Percentiles rank a stretch among this genome's conserved stretches.
These are phyloP conservation scores for Draba incana DNA, from an alignment of 345 rosid genomes.

Conservation along the genomic window DNA sequence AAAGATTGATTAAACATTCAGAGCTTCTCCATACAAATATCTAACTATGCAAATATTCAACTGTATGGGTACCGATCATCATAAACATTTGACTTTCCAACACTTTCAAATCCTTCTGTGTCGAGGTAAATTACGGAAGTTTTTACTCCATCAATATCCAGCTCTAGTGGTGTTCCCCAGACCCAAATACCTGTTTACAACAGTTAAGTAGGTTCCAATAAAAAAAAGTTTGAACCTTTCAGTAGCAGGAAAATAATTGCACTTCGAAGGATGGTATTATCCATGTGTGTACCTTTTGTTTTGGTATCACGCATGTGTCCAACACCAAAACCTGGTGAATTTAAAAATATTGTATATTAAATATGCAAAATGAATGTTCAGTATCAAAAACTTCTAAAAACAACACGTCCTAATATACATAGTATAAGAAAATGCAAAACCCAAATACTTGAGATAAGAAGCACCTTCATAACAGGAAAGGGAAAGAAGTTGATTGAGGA, in stretches of 20 bases:
- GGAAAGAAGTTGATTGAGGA: conserved; percentile 98
- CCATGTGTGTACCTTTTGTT: conserved; percentile 76
- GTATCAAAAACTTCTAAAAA: background rate
- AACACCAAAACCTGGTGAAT: conserved; percentile 88
- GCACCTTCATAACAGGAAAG: conserved; percentile 97
- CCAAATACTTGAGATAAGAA: conserved; percentile 31
- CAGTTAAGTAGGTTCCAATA: conserved; percentile 5
- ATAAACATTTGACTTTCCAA: conserved; percentile 98
- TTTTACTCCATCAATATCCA: conserved; percentile 74
- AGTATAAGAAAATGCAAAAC: conserved; percentile 10
- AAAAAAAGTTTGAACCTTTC: background rate
- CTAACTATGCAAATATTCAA: background rate
- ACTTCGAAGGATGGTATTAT: background rate
- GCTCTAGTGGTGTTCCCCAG: conserved; percentile 92
- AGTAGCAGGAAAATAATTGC: background rate
- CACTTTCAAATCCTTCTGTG: conserved; percentile 97
- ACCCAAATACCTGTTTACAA: conserved; percentile 84
- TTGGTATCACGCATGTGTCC: conserved; percentile 99
- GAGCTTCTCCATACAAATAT: background rate
- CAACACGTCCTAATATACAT: conserved; percentile 27
- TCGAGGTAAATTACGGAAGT: conserved; percentile 95
- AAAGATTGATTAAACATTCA: conserved; percentile 10
- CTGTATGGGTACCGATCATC: conserved; percentile 75
- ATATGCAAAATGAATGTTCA: conserved; percentile 12
- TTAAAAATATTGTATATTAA: background rate